These are phyloP conservation scores for Podospora sp. DNA, from an alignment of 495 filamentous ascomycete genomes.

Conservation along the genomic window DNA sequence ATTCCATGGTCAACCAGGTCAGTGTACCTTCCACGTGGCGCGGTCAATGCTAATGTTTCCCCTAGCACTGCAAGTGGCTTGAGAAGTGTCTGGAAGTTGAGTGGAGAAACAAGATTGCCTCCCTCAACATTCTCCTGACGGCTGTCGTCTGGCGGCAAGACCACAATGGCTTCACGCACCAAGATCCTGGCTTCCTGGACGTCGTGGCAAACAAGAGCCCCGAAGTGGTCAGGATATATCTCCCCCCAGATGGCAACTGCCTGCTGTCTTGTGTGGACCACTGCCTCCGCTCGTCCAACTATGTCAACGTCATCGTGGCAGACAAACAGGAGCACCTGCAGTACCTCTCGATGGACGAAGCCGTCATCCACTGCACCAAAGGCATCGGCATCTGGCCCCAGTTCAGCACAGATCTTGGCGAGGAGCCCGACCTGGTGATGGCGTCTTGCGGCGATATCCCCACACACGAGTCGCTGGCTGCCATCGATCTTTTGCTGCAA, in stretches of 20 bases:
- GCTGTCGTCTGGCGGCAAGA: constrained; percentile 78
- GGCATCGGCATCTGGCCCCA: constrained; percentile 57
- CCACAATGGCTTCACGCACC: constrained; percentile 79
- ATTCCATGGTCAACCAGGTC: constrained; percentile 73
- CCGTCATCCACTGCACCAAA: constrained; percentile 71
- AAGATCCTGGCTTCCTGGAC: constrained; percentile 76
- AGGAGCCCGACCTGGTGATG: constrained; percentile 70
- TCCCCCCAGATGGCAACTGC: constrained; percentile 74
- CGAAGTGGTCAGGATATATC: constrained; percentile 74
- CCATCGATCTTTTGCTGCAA: constrained; percentile 65
- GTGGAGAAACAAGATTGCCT: constrained; percentile 67
- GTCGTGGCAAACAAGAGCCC: constrained; percentile 75
- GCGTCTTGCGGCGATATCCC: constrained; percentile 71
- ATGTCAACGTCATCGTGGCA: constrained; percentile 75
- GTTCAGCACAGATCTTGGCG: constrained; percentile 57
- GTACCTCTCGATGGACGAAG: constrained; percentile 67
- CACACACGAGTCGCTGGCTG: constrained; percentile 69
- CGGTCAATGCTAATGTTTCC: constrained; percentile 20
- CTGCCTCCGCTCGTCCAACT: constrained; percentile 68
- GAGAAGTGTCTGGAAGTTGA: constrained; percentile 74
- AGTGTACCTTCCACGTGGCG: constrained; percentile 4
- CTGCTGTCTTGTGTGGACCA: constrained; percentile 69
- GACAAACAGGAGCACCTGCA: constrained; percentile 78
- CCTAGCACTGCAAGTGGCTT: constrained; percentile 74
- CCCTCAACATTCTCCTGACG: constrained; percentile 74